Base-by-base conservation (phyloP, 2,329 filamentous ascomycete genomes). In the Paracorniculantispora psalliotae region DNA sequence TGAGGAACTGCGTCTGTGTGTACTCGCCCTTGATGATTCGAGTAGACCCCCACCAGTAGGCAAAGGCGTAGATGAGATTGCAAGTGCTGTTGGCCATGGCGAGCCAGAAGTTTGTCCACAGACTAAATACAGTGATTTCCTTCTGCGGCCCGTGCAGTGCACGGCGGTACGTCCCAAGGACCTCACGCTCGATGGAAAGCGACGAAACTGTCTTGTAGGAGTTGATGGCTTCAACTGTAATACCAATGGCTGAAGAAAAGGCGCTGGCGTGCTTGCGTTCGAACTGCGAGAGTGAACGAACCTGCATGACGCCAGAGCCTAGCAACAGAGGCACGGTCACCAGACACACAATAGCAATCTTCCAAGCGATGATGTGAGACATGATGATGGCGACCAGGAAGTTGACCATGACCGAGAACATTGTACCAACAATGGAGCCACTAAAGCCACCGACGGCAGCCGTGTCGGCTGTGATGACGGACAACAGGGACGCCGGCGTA, bases 21-120 rank as follows among this genome's bases (percentile, higher is more conserved):
- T 88, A 88, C 59, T 83, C 75, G 4, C 88, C 88, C 44, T 80
- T 77, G 54, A 86, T 81, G 61, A 92, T 89, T 62, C 85, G 83
- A 65, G 83, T 87, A 0, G 88, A 81, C 3, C 89, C 89, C 88
- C 89, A 92, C 87, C 88, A 92, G 71, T 91, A 92, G 0, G 88
- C 86, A 57, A 92, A 81, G 0, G 88, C 86, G 66, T 91, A 90
- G 26, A 91, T 83, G 53, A 89, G 78, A 66, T 87, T 88, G 21
- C 85, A 82, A 10, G 81, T 75, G 63, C 79, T 81, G 67, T 85
- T 82, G 17, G 84, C 79, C 37, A 86, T 74, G 2, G 85, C 83
- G 8, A 86, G 78, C 77, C 81, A 86, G 15, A 86, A 68, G 67
- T 84, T 87, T 41, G 80, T 79, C 62, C 77, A 76, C 66, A 76